Conservation (phyloP, 305 asterid species). For the Rubia tinctorum region DNA sequence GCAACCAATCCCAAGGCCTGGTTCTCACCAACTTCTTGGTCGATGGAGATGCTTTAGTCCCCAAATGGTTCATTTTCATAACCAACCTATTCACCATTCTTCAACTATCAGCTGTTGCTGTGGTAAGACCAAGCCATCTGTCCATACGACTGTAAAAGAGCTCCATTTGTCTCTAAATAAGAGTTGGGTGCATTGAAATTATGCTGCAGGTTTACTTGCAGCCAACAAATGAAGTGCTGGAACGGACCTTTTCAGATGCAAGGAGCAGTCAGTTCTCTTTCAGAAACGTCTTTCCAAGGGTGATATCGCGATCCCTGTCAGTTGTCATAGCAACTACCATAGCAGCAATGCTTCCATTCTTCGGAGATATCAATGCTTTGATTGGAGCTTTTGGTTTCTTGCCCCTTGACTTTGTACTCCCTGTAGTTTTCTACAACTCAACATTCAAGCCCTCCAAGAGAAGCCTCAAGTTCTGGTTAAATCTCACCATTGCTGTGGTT, state of each 20-base stretch:
- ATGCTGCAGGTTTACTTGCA: slow-evolving; percentile 72
- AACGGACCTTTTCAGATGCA: slow-evolving; percentile 61
- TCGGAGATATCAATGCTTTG: slow-evolving; percentile 77
- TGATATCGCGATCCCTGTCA: slow-evolving; percentile 61
- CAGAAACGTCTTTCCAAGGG: slow-evolving; percentile 66
- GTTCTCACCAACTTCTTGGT: slow-evolving; percentile 63
- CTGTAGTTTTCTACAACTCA: slow-evolving; percentile 69
- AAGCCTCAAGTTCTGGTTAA: slow-evolving; percentile 51
- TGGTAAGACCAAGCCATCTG: slow-evolving; percentile 37
- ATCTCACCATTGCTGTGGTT: slow-evolving; percentile 46
- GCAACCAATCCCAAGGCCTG: slow-evolving; percentile 57
- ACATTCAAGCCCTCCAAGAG: slow-evolving; percentile 73
- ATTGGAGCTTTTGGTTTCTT: slow-evolving; percentile 90
- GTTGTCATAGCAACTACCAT: slow-evolving; percentile 58
- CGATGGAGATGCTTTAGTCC: slow-evolving; percentile 55
- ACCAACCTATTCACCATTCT: slow-evolving; percentile 71
- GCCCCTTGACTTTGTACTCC: slow-evolving; percentile 91
- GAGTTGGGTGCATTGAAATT: not conserved
- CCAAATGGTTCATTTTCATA: slow-evolving; percentile 67
- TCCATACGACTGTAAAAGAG: not conserved
- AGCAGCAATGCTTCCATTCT: too few relatives aligned
- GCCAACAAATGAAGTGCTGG: slow-evolving; percentile 86
- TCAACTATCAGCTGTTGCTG: slow-evolving; percentile 87
- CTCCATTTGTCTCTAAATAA: not conserved
- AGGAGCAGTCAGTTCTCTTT: slow-evolving; percentile 58